These are phyloP conservation scores for Pelargonium citronellum DNA, from an alignment of 441 rosid species.

Conservation along the genomic window DNA sequence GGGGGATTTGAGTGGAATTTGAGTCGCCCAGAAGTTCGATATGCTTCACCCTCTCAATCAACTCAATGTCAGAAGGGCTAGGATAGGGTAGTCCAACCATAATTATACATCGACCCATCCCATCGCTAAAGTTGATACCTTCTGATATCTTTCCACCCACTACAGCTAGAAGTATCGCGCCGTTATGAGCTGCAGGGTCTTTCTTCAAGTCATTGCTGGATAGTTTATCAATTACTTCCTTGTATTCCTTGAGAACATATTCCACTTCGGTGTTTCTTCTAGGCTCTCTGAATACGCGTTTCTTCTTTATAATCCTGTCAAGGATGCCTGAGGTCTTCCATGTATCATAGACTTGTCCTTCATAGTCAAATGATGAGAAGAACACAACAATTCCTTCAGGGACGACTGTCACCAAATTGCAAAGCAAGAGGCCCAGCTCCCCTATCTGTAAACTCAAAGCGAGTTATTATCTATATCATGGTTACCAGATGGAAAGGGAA, in stretches of 20 bases:
- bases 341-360: slow-evolving; percentile 61
- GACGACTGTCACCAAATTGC: slow-evolving; percentile 74
- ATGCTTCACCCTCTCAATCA: slow-evolving; percentile 81
- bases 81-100: slow-evolving; percentile 99
- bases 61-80: slow-evolving; percentile 70
- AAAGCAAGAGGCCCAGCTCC: slow-evolving; percentile 79
- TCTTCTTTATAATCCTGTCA: slow-evolving; percentile 67
- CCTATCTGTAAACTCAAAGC: slow-evolving; percentile 48
- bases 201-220: slow-evolving; percentile 22
- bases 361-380: slow-evolving; percentile 91
- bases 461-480: slow-evolving; percentile 12
- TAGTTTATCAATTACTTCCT: slow-evolving; percentile 50
- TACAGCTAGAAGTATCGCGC: slow-evolving; percentile 81
- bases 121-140: slow-evolving; percentile 95
- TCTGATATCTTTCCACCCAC: slow-evolving; percentile 99
- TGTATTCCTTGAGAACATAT: slow-evolving; percentile 70
- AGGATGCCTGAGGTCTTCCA: slow-evolving; percentile 84
- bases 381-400: slow-evolving; percentile 91
- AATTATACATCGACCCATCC: slow-evolving; percentile 91
- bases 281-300: slow-evolving; percentile 80
- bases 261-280: slow-evolving; percentile 64
- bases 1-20: slow-evolving; percentile 29
- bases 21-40: slow-evolving; percentile 65
- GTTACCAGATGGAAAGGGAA: background rate
- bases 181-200: slow-evolving; percentile 36